phyloP scores from a whole-genome alignment of 2,329 filamentous ascomycete species.

The Fusarium oligoseptatum region DNA sequence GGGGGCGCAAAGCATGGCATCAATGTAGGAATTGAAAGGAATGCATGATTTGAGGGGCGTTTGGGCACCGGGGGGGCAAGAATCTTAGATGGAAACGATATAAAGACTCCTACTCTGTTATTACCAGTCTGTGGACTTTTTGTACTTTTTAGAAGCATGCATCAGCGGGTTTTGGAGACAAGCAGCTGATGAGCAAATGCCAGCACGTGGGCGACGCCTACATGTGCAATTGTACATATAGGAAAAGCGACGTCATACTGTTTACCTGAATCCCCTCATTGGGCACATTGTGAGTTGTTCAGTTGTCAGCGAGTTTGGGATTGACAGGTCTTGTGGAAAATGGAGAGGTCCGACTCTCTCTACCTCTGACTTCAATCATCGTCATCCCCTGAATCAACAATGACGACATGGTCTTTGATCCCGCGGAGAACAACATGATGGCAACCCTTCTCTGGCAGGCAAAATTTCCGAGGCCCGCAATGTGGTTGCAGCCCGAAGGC shows the following conservation, averaged over 20 bases:
- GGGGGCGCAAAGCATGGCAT: slow-evolving; percentile 7
- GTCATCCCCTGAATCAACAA: background rate
- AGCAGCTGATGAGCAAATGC: slow-evolving; percentile 25
- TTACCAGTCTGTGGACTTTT: slow-evolving; percentile 41
- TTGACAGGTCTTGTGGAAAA: background rate
- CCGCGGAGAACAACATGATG: slow-evolving; percentile 13
- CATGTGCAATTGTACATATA: slow-evolving; percentile 46
- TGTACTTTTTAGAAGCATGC: slow-evolving; percentile 49
- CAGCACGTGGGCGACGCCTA: slow-evolving; percentile 36
- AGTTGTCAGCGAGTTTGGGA: background rate
- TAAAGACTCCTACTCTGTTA: slow-evolving; percentile 49
- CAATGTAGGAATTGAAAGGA: slow-evolving; percentile 20
- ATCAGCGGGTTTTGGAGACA: slow-evolving; percentile 36
- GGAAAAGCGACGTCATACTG: slow-evolving; percentile 40
- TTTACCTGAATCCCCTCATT: slow-evolving; percentile 11
- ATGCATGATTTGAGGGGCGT: slow-evolving; percentile 44
- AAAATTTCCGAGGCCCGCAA: slow-evolving; percentile 38
- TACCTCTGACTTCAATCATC: background rate
- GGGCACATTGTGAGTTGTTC: slow-evolving; percentile 13
- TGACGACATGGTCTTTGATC: slow-evolving; percentile 15
- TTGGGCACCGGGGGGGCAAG: slow-evolving; percentile 43
- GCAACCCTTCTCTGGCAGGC: slow-evolving; percentile 6
- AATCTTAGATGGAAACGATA: slow-evolving; percentile 48
- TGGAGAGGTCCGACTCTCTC: background rate
- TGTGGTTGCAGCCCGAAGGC: slow-evolving; percentile 29